Evolutionary conservation across 2,329 filamentous ascomycete genomes (phyloP).

Genomic region (Exophiala calicioides): DNA sequence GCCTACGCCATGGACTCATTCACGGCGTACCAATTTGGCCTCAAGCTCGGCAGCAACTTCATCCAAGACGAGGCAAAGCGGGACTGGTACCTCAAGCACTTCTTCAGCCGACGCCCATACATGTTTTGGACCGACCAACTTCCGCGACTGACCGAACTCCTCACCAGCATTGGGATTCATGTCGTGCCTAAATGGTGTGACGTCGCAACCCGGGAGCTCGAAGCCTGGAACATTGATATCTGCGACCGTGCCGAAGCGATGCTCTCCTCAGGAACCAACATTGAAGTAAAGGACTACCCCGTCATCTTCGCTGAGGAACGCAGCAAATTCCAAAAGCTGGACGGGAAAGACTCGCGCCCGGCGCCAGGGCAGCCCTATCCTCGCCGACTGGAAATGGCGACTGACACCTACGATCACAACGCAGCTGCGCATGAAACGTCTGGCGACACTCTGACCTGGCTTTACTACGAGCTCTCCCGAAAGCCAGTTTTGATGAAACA

Average conservation of each 20-base stretch:
- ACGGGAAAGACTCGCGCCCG: no score
- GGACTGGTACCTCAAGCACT: neutral
- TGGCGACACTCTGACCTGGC: neutral
- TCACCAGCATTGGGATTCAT: neutral
- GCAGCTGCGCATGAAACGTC: neutral
- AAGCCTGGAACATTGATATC: neutral
- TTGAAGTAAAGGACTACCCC: no score
- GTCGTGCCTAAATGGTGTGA: neutral
- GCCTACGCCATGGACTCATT: neutral
- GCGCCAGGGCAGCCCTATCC: neutral
- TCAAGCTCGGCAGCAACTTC: neutral
- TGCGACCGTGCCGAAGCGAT: neutral
- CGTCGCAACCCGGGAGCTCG: neutral
- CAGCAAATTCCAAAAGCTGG: neutral
- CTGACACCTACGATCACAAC: neutral
- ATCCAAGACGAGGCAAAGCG: neutral
- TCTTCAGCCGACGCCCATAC: neutral
- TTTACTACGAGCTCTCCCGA: neutral
- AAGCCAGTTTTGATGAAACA: neutral
- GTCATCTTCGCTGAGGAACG: neutral
- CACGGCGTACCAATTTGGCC: neutral
- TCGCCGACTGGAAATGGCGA: neutral
- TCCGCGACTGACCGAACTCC: neutral
- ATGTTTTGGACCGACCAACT: neutral
- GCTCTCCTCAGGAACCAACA: no score